Percentiles rank a stretch among this genome's conserved stretches.
Evolutionary conservation across 2,329 filamentous ascomycete species (phyloP).

Genomic region (Juglanconis sp.): DNA sequence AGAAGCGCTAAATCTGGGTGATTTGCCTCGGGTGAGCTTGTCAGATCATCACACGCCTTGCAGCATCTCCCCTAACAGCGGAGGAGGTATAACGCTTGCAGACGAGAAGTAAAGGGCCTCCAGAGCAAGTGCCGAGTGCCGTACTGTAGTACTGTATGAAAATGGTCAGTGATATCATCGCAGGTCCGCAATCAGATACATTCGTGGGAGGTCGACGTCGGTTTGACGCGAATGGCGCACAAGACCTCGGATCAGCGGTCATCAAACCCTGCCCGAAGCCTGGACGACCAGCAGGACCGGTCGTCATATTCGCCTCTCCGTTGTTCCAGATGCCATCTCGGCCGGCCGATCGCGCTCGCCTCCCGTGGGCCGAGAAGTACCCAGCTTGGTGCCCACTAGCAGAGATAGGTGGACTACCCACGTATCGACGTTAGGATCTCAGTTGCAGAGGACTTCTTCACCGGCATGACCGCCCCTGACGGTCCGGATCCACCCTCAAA

Average conservation of each 20-base stretch:
- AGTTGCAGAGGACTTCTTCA: not conserved
- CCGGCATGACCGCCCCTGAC: not conserved
- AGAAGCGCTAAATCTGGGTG: no score
- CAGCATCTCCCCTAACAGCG: no score
- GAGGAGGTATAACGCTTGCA: no score
- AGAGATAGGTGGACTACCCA: not conserved
- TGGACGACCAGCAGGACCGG: not conserved
- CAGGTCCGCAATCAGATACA: no score
- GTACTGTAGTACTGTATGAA: not conserved
- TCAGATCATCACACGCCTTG: no score
- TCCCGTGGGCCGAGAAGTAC: constrained; percentile 4
- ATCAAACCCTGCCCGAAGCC: not conserved
- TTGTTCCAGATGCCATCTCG: not conserved
- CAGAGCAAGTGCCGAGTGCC: no score
- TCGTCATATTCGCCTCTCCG: not conserved
- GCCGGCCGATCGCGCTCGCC: constrained; percentile 12
- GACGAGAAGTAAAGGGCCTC: no score
- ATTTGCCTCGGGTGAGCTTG: no score
- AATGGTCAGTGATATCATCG: not conserved
- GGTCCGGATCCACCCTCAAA: constrained; percentile 6
- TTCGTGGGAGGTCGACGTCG: no score
- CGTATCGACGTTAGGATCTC: not conserved
- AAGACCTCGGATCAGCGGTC: no score
- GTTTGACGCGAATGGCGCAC: no score
- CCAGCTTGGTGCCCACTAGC: constrained; percentile 6